Conservation (phyloP, 192 early-diverging fungal species). For the Coemansia aciculifera region DNA sequence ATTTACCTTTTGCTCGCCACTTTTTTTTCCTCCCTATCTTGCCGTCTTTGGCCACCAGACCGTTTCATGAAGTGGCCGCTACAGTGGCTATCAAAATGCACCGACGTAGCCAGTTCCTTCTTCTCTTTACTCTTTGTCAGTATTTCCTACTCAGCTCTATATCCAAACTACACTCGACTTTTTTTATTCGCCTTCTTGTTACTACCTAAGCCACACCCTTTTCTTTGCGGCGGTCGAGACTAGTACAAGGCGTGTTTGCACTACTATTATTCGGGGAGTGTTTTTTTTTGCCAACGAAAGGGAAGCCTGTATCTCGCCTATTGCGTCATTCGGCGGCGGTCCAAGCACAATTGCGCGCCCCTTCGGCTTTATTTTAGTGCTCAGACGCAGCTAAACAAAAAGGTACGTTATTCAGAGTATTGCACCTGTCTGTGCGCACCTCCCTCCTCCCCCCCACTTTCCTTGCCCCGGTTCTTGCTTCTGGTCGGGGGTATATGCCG, state of each 20-base stretch:
- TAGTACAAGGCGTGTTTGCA: neutral
- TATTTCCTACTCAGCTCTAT: constrained; percentile 9
- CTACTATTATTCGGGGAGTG: neutral
- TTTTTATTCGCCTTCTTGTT: neutral
- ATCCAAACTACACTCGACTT: neutral
- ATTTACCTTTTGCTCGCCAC: constrained; percentile 3
- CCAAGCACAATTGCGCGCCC: neutral
- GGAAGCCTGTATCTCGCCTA: neutral
- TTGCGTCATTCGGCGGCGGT: neutral
- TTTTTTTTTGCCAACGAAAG: neutral
- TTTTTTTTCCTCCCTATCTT: constrained; percentile 1
- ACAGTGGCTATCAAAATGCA: neutral
- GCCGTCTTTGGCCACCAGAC: constrained; percentile 2
- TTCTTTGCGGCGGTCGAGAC: neutral
- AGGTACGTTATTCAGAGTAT: neutral
- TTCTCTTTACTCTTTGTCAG: constrained; percentile 14
- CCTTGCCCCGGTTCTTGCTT: neutral
- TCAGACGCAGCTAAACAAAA: neutral
- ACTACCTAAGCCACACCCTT: neutral
- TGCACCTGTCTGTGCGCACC: neutral
- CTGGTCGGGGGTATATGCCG: neutral
- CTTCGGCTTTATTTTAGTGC: neutral
- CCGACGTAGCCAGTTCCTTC: neutral
- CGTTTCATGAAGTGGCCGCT: neutral
- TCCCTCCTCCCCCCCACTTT: neutral